Evolutionary conservation across 306 rosid genomes (phyloP), one percentile per base, ranked within the genome.

Genomic region (Mucuna pruriens): DNA sequence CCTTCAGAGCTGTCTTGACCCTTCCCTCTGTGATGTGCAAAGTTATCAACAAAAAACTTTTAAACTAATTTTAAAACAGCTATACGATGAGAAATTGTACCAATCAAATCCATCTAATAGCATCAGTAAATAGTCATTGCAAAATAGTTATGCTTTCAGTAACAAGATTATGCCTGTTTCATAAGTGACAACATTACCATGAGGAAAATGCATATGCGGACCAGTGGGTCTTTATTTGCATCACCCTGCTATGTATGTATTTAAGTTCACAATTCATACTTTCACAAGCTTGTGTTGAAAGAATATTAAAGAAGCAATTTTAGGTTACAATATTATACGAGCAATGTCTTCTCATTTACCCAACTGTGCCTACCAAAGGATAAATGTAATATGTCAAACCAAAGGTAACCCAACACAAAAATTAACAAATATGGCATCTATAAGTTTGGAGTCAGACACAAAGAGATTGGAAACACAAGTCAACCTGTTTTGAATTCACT

Each of bases 401-500:
- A 49, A 26, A 26, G 44, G 22, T 62, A 72, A 12, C 57, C 45
- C 29, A 54, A 78, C 49, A 58, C 26, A 57, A 19, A 79, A 63
- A 57, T 75, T 48, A 85, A 70, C 57, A 33, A 54, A 73, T 58
- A 49, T 7, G 78, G 65, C 68, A 79, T 80, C 77, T 33, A 61
- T 29, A 74, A 77, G 77, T 68, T 76, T n/a, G 55, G 26, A 61
- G 75, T 79, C 34, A 62, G 31, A 74, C 31, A 42, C 39, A 42
- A 33, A 74, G 51, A 31, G 39, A 71, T 72, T 9, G 61, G 46
- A 57, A 70, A 38, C 46, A 48, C 76, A 61, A 76, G 62, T 22
- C 60, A 81, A 93, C 99, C 97, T 90, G 90, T 85, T 90, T 92
- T 7, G 92, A 93, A 82, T 85, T 93, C 83, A 88, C 97, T 87